Evolutionary conservation across 192 early-diverging fungal genomes (phyloP).

Genomic region (Pilaira anomala): DNA sequence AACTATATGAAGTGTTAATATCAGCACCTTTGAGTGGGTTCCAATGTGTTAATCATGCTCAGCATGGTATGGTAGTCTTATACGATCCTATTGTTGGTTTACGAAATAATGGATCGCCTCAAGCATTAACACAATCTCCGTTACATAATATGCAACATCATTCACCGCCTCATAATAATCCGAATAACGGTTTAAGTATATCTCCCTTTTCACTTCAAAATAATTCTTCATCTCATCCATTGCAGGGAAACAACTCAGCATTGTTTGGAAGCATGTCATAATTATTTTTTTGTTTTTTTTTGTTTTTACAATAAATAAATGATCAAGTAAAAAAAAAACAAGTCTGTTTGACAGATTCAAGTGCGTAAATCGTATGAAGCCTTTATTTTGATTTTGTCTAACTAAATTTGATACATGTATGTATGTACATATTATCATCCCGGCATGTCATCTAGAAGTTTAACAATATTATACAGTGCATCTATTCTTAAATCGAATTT

Average conservation of each 20-base stretch:
- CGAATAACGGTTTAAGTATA: too few species aligned
- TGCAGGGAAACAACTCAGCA: slow-evolving; percentile 6
- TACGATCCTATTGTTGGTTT: slow-evolving; percentile 15
- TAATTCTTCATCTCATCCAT: background rate
- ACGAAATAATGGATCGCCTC: background rate
- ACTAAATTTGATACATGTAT: too few species aligned
- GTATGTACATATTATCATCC: too few species aligned
- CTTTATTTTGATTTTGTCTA: too few species aligned
- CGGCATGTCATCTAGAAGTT: too few species aligned
- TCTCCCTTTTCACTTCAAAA: background rate
- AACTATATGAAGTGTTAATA: slow-evolving; percentile 26
- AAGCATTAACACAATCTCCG: background rate
- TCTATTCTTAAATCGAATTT: too few species aligned
- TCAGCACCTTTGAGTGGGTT: slow-evolving; percentile 21
- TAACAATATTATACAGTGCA: too few species aligned
- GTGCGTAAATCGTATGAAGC: too few species aligned
- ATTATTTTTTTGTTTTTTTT: background rate
- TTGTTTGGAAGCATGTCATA: slow-evolving; percentile 22
- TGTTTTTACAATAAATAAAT: slow-evolving; percentile 8
- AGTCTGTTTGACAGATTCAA: too few species aligned
- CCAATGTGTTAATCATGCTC: slow-evolving; percentile 28
- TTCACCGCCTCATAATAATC: background rate
- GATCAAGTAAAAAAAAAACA: slow-evolving; percentile 29
- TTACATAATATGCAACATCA: background rate
- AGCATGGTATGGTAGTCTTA: slow-evolving; percentile 26